A percentile compares a stretch with the other conserved stretches of the same genome.
phyloP scores from a whole-genome alignment of 345 rosid species.

The Combretum micranthum region DNA sequence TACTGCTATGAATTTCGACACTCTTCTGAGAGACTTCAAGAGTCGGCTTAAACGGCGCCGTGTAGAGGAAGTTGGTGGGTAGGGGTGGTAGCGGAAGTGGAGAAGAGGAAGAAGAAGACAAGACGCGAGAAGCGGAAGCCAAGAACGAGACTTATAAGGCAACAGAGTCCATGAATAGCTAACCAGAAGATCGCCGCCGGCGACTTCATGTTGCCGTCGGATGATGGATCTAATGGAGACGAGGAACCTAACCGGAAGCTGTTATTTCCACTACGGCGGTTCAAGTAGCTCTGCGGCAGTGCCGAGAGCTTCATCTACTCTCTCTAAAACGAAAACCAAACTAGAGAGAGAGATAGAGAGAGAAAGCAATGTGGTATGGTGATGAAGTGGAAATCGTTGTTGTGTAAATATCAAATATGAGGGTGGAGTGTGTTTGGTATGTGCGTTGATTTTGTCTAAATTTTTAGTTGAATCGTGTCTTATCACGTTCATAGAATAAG shows the following conservation, averaged over 20 bases:
- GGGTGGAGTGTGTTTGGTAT: too few species aligned
- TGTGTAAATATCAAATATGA: too few species aligned
- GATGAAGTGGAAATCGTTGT: too few species aligned
- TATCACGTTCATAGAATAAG: too few species aligned
- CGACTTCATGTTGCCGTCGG: constrained; percentile 53
- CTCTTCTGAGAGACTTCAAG: constrained; percentile 13
- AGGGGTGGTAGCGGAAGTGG: constrained; percentile 35
- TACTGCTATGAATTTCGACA: constrained; percentile 10
- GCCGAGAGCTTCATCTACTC: constrained; percentile 73
- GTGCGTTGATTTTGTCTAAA: too few species aligned
- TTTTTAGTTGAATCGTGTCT: too few species aligned
- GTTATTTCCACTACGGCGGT: constrained; percentile 44
- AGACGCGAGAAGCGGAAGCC: constrained; percentile 93
- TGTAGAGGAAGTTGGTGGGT: constrained; percentile 33
- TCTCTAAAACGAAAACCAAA: neutral
- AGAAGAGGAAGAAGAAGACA: constrained; percentile 82
- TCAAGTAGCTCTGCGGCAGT: constrained; percentile 72
- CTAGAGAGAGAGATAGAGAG: too few species aligned
- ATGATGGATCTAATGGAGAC: constrained; percentile 50
- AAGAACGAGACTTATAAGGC: constrained; percentile 78
- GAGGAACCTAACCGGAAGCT: constrained; percentile 50
- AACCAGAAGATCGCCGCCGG: constrained; percentile 73
- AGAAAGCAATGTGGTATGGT: too few species aligned
- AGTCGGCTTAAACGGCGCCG: constrained; percentile 52
- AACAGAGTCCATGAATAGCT: constrained; percentile 64